Percentiles rank a stretch among this genome's conserved stretches.
These are phyloP conservation scores for Talaromyces atroroseus DNA, from an alignment of 2,329 filamentous ascomycete genomes.

Conservation along the genomic window DNA sequence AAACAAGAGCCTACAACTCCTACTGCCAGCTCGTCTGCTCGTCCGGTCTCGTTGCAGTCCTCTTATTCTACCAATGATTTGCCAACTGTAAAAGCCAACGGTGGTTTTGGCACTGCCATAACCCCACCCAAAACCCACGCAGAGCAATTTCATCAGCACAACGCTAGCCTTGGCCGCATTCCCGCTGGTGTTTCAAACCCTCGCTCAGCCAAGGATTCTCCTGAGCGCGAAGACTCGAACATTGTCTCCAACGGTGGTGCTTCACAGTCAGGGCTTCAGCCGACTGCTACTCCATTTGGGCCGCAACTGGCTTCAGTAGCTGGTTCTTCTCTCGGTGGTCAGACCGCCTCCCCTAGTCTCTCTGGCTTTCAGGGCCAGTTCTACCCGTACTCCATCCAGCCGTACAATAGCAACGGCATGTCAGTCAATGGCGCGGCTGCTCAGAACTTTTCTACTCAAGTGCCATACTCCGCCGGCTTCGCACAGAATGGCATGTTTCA, in stretches of 20 bases:
- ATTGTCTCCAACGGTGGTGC: conserved; percentile 48
- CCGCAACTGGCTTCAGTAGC: conserved; percentile 47
- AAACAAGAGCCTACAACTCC: conserved; percentile 23
- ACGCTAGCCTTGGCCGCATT: conserved; percentile 74
- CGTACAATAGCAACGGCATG: conserved; percentile 50
- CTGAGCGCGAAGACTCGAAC: conserved; percentile 43
- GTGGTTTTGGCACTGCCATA: conserved; percentile 41
- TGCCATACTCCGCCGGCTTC: conserved; percentile 48
- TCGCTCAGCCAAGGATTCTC: conserved; percentile 49
- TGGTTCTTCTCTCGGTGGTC: conserved; percentile 22
- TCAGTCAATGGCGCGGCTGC: conserved; percentile 33
- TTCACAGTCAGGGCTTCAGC: conserved; percentile 69
- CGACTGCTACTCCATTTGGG: conserved; percentile 72
- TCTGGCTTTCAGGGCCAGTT: conserved; percentile 34
- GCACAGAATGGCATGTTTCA: conserved; percentile 50
- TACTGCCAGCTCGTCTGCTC: conserved; percentile 27
- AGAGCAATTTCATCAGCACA: conserved; percentile 64
- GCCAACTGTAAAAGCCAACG: conserved; percentile 71
- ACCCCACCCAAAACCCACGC: conserved; percentile 54
- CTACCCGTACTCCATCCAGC: conserved; percentile 48
- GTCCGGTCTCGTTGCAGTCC: conserved; percentile 56
- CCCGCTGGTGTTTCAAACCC: conserved; percentile 60
- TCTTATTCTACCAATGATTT: conserved; percentile 90
- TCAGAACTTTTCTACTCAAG: conserved; percentile 49
- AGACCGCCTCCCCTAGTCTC: conserved; percentile 27